Base-by-base conservation (phyloP, 1,284 basidiomycete genomes). In the Fomitopsis schrenkii region DNA sequence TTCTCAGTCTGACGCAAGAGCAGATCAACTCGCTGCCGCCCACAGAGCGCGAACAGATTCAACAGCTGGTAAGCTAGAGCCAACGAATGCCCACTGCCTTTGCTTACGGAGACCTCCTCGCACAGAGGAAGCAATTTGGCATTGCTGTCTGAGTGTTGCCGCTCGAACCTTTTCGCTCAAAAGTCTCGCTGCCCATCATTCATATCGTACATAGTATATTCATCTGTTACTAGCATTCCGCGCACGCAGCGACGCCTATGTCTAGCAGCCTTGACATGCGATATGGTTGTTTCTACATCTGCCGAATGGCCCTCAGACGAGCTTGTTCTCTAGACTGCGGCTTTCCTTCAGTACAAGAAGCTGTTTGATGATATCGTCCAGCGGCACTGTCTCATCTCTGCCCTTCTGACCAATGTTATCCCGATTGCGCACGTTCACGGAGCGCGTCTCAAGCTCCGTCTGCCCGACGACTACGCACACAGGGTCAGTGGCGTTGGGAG, bases 361-460 rank as follows among this genome's bases (percentile, higher is more conserved):
- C 72, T 91, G 88, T 67, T 82, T 70, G 5, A 84, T 74, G 38
- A 92, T 78, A n/a, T 83, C 83, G 53, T 89, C 87, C 22, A 94
- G 74, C 28, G 85, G 77, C 56, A 91, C 79, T 73, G 86, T 86
- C 72, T 88, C 83, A 10, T 83, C 82, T 72, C 86, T 85, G 12
- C 85, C 80, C 74, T 95, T 95, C 56, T 83, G 88, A n/a, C 91
- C 93, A 22, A 90, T 86, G 68, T 97, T 94, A 73, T 98, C 95
- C 42, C 95, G 86, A 76, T 98, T 98, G 63, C 97, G 87, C 36
- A 98, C 89, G 73, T 99, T 99, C 71, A 99, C 96, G 3, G 95
- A 93, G 58, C 84, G 82, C 50, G 82, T 81, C 64, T 95, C 87
- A 61, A 92, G 79, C 77, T 99, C 97, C 67, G 95, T 91, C 73